Evolutionary conservation across 2,329 filamentous ascomycete genomes (phyloP), one percentile per base, ranked within the genome.

Genomic region (Colletotrichum sp.): DNA sequence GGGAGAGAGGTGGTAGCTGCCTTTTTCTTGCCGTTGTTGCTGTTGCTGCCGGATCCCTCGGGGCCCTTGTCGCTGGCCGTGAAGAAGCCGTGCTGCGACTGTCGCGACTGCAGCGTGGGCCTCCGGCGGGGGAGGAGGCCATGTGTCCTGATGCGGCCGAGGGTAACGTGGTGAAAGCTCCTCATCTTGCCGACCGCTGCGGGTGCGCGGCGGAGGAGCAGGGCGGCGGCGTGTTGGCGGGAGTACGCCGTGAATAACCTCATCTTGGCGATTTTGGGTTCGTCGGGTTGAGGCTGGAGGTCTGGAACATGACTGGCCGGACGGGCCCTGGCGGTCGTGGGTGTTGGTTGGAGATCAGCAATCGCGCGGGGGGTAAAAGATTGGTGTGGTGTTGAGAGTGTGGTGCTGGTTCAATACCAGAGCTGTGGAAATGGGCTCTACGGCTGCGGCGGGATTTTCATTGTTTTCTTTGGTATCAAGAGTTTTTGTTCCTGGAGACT

Each of bases 1-100:
- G 84, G 81, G 49, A 83, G n/a, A n/a, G 77, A 79, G 18, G 80
- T 79, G 62, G 64, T 77, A 21, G 44, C 44, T 52, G 44, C 44
- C 44, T 52, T 52, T 52, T 52, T 21, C 44, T 52, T 52, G 44
- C 44, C n/a, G 44, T 52, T 13, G n/a, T 52, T 52, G 39, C 66
- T 67, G 55, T 71, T 75, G 52, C 69, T 64, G 28, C 28, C 18
- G 15, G 49, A 80, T 21, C 79, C 75, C 34, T 83, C 78, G 12
- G 68, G 8, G 32, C 21, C 69, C 55, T 80, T 78, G 10, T 75
- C 62, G n/a, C 72, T 66, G 18, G 70, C 57, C 8, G 78, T 78
- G 64, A 79, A 78, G 60, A 79, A 71, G 68, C 68, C 26, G 64
- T 77, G 77, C 28, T 76, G 72, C 68, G 79, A 69, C 70, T 79